Evolutionary conservation across 1,284 basidiomycete genomes (phyloP).

Genomic region (Austroboletus niveus): DNA sequence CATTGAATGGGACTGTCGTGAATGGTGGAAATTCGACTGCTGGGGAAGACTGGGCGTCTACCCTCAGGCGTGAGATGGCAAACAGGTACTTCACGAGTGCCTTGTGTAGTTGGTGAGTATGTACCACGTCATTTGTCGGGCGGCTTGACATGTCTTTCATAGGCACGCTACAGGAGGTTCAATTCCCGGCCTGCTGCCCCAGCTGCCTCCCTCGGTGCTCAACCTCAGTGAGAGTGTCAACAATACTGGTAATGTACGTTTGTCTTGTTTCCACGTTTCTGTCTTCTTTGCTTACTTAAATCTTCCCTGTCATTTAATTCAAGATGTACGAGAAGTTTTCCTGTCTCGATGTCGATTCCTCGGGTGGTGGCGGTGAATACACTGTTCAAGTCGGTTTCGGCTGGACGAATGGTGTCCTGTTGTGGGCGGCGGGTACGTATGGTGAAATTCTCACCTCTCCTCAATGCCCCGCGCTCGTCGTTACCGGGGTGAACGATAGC

Average conservation of each 20-base stretch:
- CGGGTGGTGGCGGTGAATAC: slow-evolving; percentile 86
- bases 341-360: slow-evolving; percentile 74
- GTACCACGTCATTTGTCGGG: background rate
- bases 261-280: slow-evolving; percentile 14
- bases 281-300: background rate
- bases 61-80: slow-evolving; percentile 69
- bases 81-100: slow-evolving; percentile 82
- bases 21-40: slow-evolving; percentile 69
- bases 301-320: too few species aligned
- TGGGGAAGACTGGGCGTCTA: slow-evolving; percentile 66
- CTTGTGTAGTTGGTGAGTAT: slow-evolving; percentile 82
- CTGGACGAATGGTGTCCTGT: slow-evolving; percentile 87
- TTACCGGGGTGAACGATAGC: slow-evolving; percentile 1
- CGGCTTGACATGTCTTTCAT: slow-evolving; percentile 29
- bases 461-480: slow-evolving; percentile 56
- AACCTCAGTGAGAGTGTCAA: slow-evolving; percentile 69
- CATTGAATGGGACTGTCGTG: slow-evolving; percentile 56
- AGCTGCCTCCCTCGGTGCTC: slow-evolving; percentile 68
- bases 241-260: slow-evolving; percentile 68
- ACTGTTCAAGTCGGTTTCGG: slow-evolving; percentile 80
- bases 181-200: slow-evolving; percentile 65
- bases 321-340: slow-evolving; percentile 93
- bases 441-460: slow-evolving; percentile 64
- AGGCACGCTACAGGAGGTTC: slow-evolving; percentile 79
- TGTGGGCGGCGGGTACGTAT: slow-evolving; percentile 75